phyloP scores from a whole-genome alignment of 2,329 filamentous ascomycete species.

The Didymella pinodella region DNA sequence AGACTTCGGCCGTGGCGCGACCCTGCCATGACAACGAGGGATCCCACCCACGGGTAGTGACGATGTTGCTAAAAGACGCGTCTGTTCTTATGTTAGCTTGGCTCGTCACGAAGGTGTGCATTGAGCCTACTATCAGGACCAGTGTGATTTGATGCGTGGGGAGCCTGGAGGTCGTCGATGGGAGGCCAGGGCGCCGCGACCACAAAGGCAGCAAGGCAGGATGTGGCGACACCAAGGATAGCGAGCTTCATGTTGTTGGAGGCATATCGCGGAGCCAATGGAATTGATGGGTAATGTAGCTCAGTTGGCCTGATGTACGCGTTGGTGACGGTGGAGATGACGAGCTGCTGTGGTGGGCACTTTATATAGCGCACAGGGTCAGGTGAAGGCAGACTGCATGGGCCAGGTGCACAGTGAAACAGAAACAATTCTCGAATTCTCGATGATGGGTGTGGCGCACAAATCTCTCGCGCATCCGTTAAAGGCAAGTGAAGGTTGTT shows the following conservation, averaged over 20 bases:
- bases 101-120: neutral
- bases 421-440: no score
- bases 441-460: no score
- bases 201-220: neutral
- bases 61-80: neutral
- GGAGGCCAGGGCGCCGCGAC: neutral
- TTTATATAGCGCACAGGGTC: no score
- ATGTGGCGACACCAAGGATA: neutral
- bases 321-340: no score
- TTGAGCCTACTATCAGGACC: neutral
- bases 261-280: no score
- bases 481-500: no score
- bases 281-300: no score
- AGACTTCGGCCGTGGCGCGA: constrained; percentile 1
- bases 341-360: no score
- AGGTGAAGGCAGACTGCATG: no score
- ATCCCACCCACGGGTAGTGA: neutral
- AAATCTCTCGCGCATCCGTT: no score
- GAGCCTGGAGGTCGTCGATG: neutral
- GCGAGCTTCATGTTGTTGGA: neutral
- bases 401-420: no score
- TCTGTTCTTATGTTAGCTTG: neutral
- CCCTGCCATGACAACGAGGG: neutral
- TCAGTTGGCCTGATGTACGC: no score
- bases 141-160: neutral